Evolutionary conservation across 208 protist genomes (phyloP), one percentile per base, ranked within the genome.

Genomic region (Blastocrithidia nonstop): DNA sequence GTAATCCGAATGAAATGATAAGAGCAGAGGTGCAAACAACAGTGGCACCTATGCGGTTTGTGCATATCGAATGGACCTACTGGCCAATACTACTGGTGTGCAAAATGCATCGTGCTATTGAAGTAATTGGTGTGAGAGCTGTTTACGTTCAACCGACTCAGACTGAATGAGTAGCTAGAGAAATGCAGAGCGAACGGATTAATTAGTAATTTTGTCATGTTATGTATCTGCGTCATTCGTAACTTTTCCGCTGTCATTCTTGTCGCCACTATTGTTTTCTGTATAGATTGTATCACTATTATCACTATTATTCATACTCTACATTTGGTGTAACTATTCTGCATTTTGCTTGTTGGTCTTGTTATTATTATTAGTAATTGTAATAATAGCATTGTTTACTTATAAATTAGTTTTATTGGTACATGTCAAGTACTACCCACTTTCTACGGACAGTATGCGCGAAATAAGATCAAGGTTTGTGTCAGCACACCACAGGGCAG

Each of bases 61-160:
- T 21, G 58, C 45, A 39, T 61, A 38, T 7, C 48, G 27, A n/a
- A 68, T 20, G 5, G 52, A 44, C 17, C 69, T 39, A 57, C 50
- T 61, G 27, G 66, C 35, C 15, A 57, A 44, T 9, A 27, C 25
- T 11, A 61, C 47, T 3, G 47, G 48, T 16, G 37, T 33, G 42
- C 75, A 28, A n/a, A 83, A 20, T 9, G 56, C 52, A 3, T 32
- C 45, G 27, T 73, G 66, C 36, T 54, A 36, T 11, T 31, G 24
- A 17, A 71, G 56, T 19, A 85, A 44, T 19, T 55, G 38, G 27
- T 52, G 56, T 46, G 75, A 46, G 42, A 85, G 41, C 29, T 53
- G 45, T 21, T 67, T 61, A 2, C 80, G 68, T 47, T 85, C 71
- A 21, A 71, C 66, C 8, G 72, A 67, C 46, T 89, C 80, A 27